Conservation (phyloP, 148 eudicot genomes). For the Persicaria tinctoria region DNA sequence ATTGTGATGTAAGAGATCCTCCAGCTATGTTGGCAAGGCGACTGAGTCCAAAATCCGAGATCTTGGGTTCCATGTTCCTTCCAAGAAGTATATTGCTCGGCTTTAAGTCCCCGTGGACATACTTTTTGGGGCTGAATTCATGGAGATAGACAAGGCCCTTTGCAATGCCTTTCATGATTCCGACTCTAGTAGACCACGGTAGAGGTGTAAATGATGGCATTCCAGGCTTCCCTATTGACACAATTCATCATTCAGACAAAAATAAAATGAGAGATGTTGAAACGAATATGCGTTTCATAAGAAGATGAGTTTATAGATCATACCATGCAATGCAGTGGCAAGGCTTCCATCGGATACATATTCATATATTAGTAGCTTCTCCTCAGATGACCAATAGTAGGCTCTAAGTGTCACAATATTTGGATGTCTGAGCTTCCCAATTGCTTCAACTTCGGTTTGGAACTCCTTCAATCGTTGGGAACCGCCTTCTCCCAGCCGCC, state of each 20-base stretch:
- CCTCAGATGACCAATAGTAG: slow-evolving; percentile 93
- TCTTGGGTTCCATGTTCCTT: slow-evolving; percentile 65
- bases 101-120: slow-evolving; percentile 91
- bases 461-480: slow-evolving; percentile 91
- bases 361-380: slow-evolving; percentile 96
- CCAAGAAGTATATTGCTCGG: slow-evolving; percentile 80
- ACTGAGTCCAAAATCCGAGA: slow-evolving; percentile 86
- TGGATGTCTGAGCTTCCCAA: slow-evolving; percentile 83
- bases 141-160: slow-evolving; percentile 83
- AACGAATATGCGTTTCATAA: too few species aligned
- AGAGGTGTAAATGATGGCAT: slow-evolving; percentile 52
- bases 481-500: slow-evolving; percentile 96
- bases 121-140: slow-evolving; percentile 87
- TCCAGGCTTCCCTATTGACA: slow-evolving; percentile 67
- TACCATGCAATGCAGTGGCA: slow-evolving; percentile 79
- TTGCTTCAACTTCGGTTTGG: slow-evolving; percentile 86
- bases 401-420: slow-evolving; percentile 78
- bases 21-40: slow-evolving; percentile 91
- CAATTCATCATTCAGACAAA: neutral
- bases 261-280: too few species aligned
- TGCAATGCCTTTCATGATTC: slow-evolving; percentile 71
- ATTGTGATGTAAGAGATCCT: slow-evolving; percentile 56
- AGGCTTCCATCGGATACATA: slow-evolving; percentile 71
- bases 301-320: neutral
- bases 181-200: slow-evolving; percentile 64